phyloP scores from a whole-genome alignment of 495 filamentous ascomycete species.

The Niebla homalea region DNA sequence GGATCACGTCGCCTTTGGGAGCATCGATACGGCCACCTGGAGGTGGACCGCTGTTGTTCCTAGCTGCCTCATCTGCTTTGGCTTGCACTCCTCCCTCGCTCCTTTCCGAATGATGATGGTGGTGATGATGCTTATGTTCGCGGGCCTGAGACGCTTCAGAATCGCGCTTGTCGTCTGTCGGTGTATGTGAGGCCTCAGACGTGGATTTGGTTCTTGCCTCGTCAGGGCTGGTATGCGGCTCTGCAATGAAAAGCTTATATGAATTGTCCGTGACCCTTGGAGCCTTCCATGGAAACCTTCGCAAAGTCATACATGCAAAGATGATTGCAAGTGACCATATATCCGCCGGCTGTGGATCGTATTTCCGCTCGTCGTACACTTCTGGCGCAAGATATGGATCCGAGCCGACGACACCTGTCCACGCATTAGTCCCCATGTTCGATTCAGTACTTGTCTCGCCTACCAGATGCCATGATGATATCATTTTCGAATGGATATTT shows the following conservation, averaged over 20 bases:
- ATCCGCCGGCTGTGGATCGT: conserved; percentile 88
- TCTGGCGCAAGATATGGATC: conserved; percentile 96
- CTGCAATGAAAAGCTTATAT: conserved; percentile 78
- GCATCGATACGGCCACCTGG: conserved; percentile 15
- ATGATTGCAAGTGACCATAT: conserved; percentile 98
- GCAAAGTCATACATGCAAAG: conserved; percentile 95
- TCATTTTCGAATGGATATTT: conserved; percentile 94
- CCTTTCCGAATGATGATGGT: conserved; percentile 15
- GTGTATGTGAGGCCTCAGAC: neutral
- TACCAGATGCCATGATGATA: conserved; percentile 75
- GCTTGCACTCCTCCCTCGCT: conserved; percentile 15
- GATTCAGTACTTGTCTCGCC: conserved; percentile 15
- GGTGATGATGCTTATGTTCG: conserved; percentile 14
- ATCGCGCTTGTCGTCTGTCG: conserved; percentile 8
- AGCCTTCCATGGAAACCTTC: conserved; percentile 95
- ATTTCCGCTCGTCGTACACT: conserved; percentile 88
- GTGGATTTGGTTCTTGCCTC: conserved; percentile 22
- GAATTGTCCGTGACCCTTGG: conserved; percentile 87
- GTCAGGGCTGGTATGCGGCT: conserved; percentile 34
- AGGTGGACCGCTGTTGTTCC: conserved; percentile 38
- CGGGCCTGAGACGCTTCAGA: conserved; percentile 4
- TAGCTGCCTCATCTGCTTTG: conserved; percentile 25
- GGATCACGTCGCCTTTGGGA: conserved; percentile 60
- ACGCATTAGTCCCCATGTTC: conserved; percentile 7
- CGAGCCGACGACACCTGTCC: conserved; percentile 82